phyloP scores from a whole-genome alignment of 345 rosid genomes.

The Eucalyptus victrix region DNA sequence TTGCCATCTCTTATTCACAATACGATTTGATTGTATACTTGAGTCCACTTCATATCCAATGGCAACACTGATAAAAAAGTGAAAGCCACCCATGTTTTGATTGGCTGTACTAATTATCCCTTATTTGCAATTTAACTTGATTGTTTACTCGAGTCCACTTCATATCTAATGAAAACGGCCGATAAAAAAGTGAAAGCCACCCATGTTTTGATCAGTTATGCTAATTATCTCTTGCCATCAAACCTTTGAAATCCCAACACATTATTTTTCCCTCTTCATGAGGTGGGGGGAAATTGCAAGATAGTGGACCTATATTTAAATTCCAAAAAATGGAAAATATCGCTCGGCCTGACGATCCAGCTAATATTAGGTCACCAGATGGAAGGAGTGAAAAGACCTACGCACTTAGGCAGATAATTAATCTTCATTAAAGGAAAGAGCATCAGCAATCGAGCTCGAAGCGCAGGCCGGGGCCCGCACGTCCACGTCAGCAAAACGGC shows the following conservation, averaged over 20 bases:
- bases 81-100: neutral
- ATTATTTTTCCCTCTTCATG: neutral
- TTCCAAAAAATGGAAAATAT: neutral
- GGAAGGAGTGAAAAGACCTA: neutral
- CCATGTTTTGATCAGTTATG: neutral
- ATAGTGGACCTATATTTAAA: neutral
- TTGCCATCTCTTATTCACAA: fast-evolving
- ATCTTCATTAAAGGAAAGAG: neutral
- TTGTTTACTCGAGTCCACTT: neutral
- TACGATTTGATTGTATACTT: neutral
- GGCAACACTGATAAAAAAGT: neutral
- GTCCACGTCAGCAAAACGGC: conserved; percentile 5
- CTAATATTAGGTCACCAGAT: neutral
- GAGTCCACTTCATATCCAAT: neutral
- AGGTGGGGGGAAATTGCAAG: neutral
- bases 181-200: neutral
- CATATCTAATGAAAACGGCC: neutral
- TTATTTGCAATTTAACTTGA: neutral
- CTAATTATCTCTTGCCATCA: neutral
- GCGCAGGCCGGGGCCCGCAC: neutral
- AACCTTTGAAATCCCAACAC: neutral
- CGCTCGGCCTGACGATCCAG: neutral
- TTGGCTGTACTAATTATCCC: neutral
- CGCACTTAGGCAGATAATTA: neutral
- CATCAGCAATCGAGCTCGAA: neutral